Base-by-base conservation (phyloP, 768 basidiomycete species). In the Daedaleopsis sinensis region DNA sequence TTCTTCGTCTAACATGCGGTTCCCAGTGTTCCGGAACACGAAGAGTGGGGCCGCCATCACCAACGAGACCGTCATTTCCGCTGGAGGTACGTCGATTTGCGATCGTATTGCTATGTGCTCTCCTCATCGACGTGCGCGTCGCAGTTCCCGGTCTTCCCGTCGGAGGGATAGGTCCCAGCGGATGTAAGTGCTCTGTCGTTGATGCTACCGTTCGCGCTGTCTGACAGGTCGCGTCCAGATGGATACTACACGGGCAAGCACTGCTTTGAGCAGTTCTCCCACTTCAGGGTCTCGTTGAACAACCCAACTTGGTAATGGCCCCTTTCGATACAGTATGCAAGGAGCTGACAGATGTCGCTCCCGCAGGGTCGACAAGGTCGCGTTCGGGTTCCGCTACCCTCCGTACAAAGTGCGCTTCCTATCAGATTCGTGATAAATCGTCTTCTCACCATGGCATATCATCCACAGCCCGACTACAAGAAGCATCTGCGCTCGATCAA, bases 261-360 rank as follows among this genome's bases (percentile, higher is more conserved):
- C 67, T 76, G 79, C 5, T 94, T 94, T 65, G 89, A 92, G 61
- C 77, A 82, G 69, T 94, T 95, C 75, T 92, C 91, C 0, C 91
- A 94, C 70, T 65, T 83, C 24, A 82, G 93, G 54, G 70, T 86
- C 5, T 83, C 87, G 0, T 46, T 82, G 10, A 77, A 80, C 63
- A 75, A 72, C 3, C 82, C 79, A 38, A 59, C 69, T 57, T 81
- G 74, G 78, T 77, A 58, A 49, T 71, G 69, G 13, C 46, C 44
- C 46, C 3, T 48, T 38, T 23, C 16, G 16, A 24, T 27, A 47
- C 35, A 1, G 27, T 32, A 32, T 7, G 7, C 27, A 7, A 32
- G 27, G 12, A 19, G 13, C 19, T 6, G 23, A 27, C 12, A n/a
- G 39, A 43, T 15, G 16, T 5, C 51, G n/a, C 16, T 38, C 36